Evolutionary conservation across 345 rosid genomes (phyloP).

Genomic region (Isatis tinctoria): DNA sequence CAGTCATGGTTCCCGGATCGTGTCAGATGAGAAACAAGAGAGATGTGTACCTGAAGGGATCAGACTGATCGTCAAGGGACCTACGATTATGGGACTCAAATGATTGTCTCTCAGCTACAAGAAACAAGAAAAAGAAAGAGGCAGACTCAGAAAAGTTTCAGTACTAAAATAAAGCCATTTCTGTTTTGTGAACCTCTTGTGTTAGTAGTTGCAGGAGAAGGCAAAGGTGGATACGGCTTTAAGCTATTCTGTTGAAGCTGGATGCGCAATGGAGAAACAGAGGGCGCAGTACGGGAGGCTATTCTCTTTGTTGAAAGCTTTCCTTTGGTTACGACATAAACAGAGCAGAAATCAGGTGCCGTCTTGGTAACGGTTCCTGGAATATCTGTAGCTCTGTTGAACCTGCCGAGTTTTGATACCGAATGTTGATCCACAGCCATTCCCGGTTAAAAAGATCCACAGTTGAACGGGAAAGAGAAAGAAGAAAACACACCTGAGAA

Average conservation of each 20-base stretch:
- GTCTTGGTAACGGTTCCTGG: slow-evolving; percentile 51
- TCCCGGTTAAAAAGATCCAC: neutral
- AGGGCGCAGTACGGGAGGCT: slow-evolving; percentile 65
- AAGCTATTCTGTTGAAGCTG: slow-evolving; percentile 31
- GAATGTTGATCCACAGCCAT: neutral
- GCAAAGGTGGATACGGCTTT: slow-evolving; percentile 31
- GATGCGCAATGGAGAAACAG: slow-evolving; percentile 38
- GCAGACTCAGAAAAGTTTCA: no score
- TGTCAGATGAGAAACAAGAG: slow-evolving; percentile 4
- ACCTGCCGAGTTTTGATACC: slow-evolving; percentile 39
- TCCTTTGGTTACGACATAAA: slow-evolving; percentile 69
- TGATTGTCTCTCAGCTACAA: slow-evolving; percentile 38
- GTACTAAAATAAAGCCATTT: neutral
- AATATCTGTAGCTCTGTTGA: slow-evolving; percentile 53
- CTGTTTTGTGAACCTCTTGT: slow-evolving; percentile 34
- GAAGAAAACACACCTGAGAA: slow-evolving; percentile 53
- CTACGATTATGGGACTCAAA: slow-evolving; percentile 38
- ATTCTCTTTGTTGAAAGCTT: slow-evolving; percentile 58
- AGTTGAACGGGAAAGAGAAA: neutral
- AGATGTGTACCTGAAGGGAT: slow-evolving; percentile 41
- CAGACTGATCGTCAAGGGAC: slow-evolving; percentile 50
- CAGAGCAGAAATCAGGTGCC: slow-evolving; percentile 81
- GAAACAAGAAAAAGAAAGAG: neutral
- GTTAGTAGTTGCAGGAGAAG: slow-evolving; percentile 23
- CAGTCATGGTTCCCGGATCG: neutral